A percentile compares a stretch with the other conserved stretches of the same genome.
Conservation (phyloP, 148 eudicot species). For the Cornus florida region DNA sequence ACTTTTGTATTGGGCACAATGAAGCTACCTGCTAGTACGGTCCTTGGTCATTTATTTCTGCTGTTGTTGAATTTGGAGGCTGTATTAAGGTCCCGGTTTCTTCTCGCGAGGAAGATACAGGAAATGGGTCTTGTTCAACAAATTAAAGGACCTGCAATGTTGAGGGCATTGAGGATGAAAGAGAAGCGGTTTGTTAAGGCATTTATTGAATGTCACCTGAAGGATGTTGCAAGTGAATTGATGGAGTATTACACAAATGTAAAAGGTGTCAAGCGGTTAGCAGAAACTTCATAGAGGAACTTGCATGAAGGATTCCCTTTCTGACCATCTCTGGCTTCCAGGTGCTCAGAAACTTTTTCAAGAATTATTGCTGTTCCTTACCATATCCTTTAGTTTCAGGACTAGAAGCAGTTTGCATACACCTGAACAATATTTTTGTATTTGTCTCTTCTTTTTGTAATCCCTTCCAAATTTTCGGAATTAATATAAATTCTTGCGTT, state of each 20-base stretch:
- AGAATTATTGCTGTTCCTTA: background rate
- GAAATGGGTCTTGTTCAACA: conserved; percentile 60
- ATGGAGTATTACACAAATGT: conserved; percentile 43
- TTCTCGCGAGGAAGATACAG: conserved; percentile 48
- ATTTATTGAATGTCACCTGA: conserved; percentile 50
- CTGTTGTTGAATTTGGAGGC: conserved; percentile 52
- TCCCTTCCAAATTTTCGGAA: background rate
- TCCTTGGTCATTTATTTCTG: conserved; percentile 49
- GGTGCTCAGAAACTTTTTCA: conserved; percentile 8
- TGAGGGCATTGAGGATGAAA: conserved; percentile 68
- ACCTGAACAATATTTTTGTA: background rate
- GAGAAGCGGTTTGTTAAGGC: conserved; percentile 55
- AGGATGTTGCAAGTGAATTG: conserved; percentile 45
- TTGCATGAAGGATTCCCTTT: conserved; percentile 51
- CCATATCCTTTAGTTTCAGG: background rate
- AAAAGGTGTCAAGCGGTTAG: conserved; percentile 56
- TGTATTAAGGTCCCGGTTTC: conserved; percentile 54
- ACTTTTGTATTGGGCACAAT: conserved; percentile 58
- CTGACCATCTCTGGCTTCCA: conserved; percentile 22
- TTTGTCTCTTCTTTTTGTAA: background rate
- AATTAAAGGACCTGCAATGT: conserved; percentile 44
- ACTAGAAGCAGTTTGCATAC: background rate
- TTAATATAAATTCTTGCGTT: background rate
- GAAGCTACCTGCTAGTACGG: conserved; percentile 47
- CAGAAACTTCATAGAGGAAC: conserved; percentile 46